Percentiles rank a stretch among this genome's conserved stretches.
Conservation (phyloP, 2,329 filamentous ascomycete species). For the Ophiostoma sp. region DNA sequence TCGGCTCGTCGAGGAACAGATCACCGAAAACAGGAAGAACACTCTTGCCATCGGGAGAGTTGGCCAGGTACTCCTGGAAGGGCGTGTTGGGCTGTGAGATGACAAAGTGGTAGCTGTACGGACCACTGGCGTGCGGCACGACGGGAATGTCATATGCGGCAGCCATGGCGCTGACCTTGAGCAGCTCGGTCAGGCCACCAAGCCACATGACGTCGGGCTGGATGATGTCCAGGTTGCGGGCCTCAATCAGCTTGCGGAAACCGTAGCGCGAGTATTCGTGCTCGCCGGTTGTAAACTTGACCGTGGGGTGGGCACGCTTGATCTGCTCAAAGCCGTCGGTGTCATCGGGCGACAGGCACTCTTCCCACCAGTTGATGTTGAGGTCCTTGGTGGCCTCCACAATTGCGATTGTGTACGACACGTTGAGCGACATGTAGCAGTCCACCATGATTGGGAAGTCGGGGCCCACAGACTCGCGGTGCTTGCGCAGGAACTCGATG, state of each 20-base stretch:
- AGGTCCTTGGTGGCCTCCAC: slow-evolving; percentile 77
- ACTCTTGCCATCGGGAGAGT: slow-evolving; percentile 83
- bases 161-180: slow-evolving; percentile 83
- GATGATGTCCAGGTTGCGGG: slow-evolving; percentile 86
- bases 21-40: slow-evolving; percentile 90
- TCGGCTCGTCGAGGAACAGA: slow-evolving; percentile 84
- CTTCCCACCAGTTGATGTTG: slow-evolving; percentile 96
- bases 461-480: slow-evolving; percentile 77
- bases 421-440: slow-evolving; percentile 95
- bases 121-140: slow-evolving; percentile 88
- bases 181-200: slow-evolving; percentile 83
- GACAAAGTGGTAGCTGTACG: slow-evolving; percentile 95
- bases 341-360: slow-evolving; percentile 86
- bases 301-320: slow-evolving; percentile 81
- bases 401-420: slow-evolving; percentile 86
- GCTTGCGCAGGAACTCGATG: slow-evolving; percentile 78
- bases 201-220: slow-evolving; percentile 98
- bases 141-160: slow-evolving; percentile 92
- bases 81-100: slow-evolving; percentile 88
- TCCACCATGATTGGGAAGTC: slow-evolving; percentile 93
- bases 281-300: slow-evolving; percentile 94
- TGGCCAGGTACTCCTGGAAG: slow-evolving; percentile 94
- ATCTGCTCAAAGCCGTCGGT: slow-evolving; percentile 84
- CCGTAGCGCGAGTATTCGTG: slow-evolving; percentile 93
- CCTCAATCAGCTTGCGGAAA: slow-evolving; percentile 89